These are phyloP conservation scores for Fraxinus pennsylvanica DNA, from an alignment of 257 asterid genomes.

Conservation along the genomic window DNA sequence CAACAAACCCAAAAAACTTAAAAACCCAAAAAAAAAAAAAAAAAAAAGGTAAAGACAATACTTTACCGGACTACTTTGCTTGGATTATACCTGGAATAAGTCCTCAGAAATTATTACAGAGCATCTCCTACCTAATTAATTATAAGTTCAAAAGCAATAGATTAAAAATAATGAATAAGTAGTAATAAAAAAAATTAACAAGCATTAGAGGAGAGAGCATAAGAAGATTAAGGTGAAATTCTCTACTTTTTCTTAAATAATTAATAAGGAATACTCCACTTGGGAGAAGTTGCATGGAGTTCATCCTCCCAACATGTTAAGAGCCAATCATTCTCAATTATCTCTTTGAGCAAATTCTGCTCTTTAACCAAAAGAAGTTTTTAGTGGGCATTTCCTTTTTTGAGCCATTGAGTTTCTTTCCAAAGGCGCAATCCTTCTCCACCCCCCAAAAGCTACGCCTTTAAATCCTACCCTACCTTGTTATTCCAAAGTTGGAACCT, in stretches of 20 bases:
- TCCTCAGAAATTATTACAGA: not conserved
- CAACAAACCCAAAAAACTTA: not conserved
- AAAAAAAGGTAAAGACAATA: not conserved
- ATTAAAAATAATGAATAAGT: constrained; percentile 10
- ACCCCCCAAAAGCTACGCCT: constrained; percentile 41
- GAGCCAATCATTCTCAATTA: constrained; percentile 43
- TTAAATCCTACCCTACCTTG: not conserved
- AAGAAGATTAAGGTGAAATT: constrained; percentile 27
- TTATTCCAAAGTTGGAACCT: constrained; percentile 8
- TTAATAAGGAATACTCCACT: constrained; percentile 34
- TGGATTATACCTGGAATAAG: constrained; percentile 10
- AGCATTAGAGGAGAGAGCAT: constrained; percentile 22
- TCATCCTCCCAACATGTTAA: constrained; percentile 52
- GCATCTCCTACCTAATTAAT: constrained; percentile 12
- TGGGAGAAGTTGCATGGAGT: constrained; percentile 30
- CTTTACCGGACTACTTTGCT: not conserved
- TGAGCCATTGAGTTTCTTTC: constrained; percentile 32
- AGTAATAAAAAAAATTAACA: not conserved
- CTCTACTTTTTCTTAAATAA: constrained; percentile 27
- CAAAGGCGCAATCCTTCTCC: constrained; percentile 35
- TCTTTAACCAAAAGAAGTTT: constrained; percentile 35
- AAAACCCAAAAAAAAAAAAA: not conserved
- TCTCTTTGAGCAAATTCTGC: constrained; percentile 17
- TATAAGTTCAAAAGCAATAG: not conserved
- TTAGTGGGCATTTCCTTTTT: constrained; percentile 80